Base-by-base conservation (phyloP, 106 monocot genomes). In the Dendrobium huoshanense region DNA sequence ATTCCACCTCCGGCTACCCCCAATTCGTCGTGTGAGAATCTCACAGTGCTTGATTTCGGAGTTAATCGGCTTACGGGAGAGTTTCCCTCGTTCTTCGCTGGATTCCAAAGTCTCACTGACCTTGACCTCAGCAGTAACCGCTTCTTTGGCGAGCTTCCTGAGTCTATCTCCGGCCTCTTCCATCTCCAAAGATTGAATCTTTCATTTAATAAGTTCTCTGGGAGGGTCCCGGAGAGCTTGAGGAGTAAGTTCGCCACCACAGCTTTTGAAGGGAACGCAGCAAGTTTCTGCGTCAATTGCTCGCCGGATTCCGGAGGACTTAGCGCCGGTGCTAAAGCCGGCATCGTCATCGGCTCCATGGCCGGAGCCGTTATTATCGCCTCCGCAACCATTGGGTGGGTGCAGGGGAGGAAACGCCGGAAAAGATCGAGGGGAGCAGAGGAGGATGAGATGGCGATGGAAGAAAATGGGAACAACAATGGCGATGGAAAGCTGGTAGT, bases 121-220 rank as follows among this genome's bases (percentile, higher is more conserved):
- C 92, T 96, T 7, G 88, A 96, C 74, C 86, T 96, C 2, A 72
- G 87, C 41, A 47, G 74, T 18, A 96, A 96, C 68, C 68, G 67
- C 24, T 81, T 96, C 59, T 80, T 85, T 22, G 96, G 96, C 0
- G 44, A 70, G 18, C 73, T 96, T 6, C 94, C 94, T 2, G 78
- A 56, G 3, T 75, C 84, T 7, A 81, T 94, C 9, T 54, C 75
- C 0, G 72, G 51, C 67, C 70, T 95, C 22, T 41, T n/a, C 54
- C 55, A 29, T 67, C 83, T 96, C 27, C 75, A 87, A 76, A 85
- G 80, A 19, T 72, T 96, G 78, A 96, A 96, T 74, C 83, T 96
- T 83, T 94, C 96, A 24, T 81, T 79, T 79, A 96, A 96, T 37
- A 96, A 90, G 84, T 92, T 96, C 84, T 84, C 87, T n/a, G 96